phyloP scores from a whole-genome alignment of 192 early-diverging fungal species.

The Helicostylum pulchrum region DNA sequence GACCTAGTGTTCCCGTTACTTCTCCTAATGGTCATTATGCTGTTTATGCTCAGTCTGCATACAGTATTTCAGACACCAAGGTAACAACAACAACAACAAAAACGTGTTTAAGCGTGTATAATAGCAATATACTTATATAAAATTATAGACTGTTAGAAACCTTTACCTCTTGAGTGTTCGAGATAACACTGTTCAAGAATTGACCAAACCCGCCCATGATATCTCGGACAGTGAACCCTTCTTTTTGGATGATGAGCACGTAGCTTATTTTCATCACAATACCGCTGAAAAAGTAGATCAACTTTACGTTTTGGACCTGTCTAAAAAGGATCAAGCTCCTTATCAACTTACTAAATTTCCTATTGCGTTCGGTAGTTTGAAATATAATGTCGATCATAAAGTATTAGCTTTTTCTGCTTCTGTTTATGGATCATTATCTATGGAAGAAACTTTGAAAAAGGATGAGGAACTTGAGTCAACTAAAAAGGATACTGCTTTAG shows the following conservation, averaged over 20 bases:
- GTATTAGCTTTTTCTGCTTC: conserved; percentile 65
- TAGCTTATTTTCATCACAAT: conserved; percentile 38
- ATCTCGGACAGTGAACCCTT: conserved; percentile 41
- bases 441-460: conserved; percentile 54
- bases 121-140: too few relatives aligned
- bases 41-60: conserved; percentile 60
- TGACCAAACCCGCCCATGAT: conserved; percentile 38
- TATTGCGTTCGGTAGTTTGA: conserved; percentile 52
- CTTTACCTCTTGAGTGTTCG: conserved; percentile 48
- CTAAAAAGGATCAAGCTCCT: conserved; percentile 22
- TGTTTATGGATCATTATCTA: conserved; percentile 56
- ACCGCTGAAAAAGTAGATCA: conserved; percentile 35
- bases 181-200: conserved; percentile 39
- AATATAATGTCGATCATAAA: conserved; percentile 49
- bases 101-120: neutral
- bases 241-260: conserved; percentile 46
- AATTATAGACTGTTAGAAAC: conserved; percentile 48
- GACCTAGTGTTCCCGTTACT: conserved; percentile 46
- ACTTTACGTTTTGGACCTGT: conserved; percentile 38
- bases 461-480: conserved; percentile 36
- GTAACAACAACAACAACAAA: conserved; percentile 2
- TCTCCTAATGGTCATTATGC: conserved; percentile 50
- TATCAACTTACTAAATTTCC: conserved; percentile 53
- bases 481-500: conserved; percentile 58
- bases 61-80: conserved; percentile 47